Evolutionary conservation across 768 basidiomycete species (phyloP).

Genomic region (Phlebiopsis flavidoalba): DNA sequence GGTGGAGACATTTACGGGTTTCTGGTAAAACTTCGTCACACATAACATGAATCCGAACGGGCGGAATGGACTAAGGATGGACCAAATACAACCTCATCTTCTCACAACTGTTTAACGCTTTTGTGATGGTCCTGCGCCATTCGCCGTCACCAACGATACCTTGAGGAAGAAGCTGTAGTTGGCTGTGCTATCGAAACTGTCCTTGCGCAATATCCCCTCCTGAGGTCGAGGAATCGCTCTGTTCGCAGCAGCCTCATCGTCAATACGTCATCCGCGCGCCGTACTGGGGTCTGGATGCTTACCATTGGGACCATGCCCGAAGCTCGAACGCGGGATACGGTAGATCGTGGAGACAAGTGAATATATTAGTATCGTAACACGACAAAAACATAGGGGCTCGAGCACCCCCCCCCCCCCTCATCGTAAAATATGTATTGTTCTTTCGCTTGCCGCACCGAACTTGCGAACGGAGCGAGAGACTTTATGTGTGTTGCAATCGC

Average conservation of each 20-base stretch:
- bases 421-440: neutral
- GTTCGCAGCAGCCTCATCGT: no score
- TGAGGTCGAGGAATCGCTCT: no score
- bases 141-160: neutral
- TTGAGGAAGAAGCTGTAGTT: neutral
- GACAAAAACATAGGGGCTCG: neutral
- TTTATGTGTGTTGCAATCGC: neutral
- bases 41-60: conserved; percentile 26
- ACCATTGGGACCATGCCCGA: no score
- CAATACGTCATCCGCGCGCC: no score
- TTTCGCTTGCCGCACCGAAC: neutral
- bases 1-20: conserved; percentile 20
- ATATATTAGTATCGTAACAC: conserved; percentile 5
- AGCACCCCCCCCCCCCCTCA: no score
- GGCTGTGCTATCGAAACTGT: neutral
- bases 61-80: conserved; percentile 14
- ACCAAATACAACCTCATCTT: conserved; percentile 16
- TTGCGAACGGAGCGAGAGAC: neutral
- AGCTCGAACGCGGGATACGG: no score
- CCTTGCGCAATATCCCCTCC: neutral
- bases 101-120: neutral
- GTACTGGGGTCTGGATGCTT: no score
- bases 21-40: conserved; percentile 26
- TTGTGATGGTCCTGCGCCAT: neutral
- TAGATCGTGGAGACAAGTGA: neutral